phyloP scores from a whole-genome alignment of 306 rosid genomes.

The Acacia confusa region DNA sequence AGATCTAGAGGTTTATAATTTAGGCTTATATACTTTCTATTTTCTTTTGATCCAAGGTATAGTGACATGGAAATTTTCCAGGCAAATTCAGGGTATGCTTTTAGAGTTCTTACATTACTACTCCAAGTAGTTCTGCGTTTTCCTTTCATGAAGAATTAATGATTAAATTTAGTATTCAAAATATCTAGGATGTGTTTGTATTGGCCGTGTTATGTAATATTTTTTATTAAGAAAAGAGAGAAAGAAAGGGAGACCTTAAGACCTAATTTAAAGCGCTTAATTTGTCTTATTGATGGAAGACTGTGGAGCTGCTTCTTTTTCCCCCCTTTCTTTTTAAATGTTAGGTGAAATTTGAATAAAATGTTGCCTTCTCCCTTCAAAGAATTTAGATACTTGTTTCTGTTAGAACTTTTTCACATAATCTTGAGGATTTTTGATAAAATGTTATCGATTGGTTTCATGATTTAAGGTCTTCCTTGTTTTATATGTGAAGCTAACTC shows the following conservation, averaged over 20 bases:
- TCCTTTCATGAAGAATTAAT: neutral
- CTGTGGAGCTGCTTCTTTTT: neutral
- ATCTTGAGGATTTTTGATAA: neutral
- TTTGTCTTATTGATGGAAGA: neutral
- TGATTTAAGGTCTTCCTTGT: slow-evolving; percentile 16
- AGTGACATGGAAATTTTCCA: neutral
- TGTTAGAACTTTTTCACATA: neutral
- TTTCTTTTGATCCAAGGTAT: neutral
- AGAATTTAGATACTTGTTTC: neutral
- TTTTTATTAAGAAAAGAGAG: neutral
- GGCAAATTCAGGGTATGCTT: neutral
- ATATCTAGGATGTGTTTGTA: neutral
- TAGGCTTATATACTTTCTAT: neutral
- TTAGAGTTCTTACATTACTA: neutral
- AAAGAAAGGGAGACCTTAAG: neutral
- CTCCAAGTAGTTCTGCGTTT: neutral
- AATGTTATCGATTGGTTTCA: neutral
- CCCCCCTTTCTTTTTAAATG: neutral
- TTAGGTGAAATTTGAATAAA: neutral
- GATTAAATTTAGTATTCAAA: neutral
- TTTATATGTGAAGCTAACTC: slow-evolving; percentile 5
- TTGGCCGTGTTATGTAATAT: neutral
- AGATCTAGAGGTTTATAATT: neutral
- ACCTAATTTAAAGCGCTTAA: neutral
- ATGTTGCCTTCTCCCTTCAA: neutral